phyloP scores from a whole-genome alignment of 2,329 filamentous ascomycete species.

The Monilinia fructicola region DNA sequence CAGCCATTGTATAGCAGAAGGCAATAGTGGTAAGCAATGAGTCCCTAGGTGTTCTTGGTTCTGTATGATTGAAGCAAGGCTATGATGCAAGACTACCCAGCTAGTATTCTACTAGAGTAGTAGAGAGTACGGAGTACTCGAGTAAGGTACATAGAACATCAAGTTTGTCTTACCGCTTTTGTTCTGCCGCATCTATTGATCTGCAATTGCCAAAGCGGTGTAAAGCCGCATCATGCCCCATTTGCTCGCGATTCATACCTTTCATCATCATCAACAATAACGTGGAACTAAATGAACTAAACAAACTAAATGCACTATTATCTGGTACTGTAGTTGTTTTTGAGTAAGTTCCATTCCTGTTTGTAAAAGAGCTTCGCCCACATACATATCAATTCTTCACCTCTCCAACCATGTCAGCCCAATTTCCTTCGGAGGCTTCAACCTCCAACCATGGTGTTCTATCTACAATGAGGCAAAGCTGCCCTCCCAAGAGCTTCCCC shows the following conservation, averaged over 20 bases:
- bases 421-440: neutral
- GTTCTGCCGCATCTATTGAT: neutral
- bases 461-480: neutral
- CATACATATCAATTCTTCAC: neutral
- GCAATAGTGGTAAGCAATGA: neutral
- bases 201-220: neutral
- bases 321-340: neutral
- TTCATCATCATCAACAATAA: no score
- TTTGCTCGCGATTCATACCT: neutral
- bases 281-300: no score
- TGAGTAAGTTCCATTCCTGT: neutral
- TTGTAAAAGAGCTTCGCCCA: neutral
- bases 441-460: neutral
- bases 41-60: neutral
- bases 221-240: neutral
- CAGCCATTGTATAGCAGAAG: constrained; percentile 28
- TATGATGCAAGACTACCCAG: no score
- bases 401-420: neutral
- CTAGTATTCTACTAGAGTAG: neutral
- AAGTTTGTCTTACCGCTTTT: constrained; percentile 6
- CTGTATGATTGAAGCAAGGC: neutral
- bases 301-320: neutral
- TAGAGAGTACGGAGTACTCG: no score
- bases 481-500: neutral
- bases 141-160: neutral